Evolutionary conservation across 179 eudicot genomes (phyloP).

Genomic region (Silene vulgaris): DNA sequence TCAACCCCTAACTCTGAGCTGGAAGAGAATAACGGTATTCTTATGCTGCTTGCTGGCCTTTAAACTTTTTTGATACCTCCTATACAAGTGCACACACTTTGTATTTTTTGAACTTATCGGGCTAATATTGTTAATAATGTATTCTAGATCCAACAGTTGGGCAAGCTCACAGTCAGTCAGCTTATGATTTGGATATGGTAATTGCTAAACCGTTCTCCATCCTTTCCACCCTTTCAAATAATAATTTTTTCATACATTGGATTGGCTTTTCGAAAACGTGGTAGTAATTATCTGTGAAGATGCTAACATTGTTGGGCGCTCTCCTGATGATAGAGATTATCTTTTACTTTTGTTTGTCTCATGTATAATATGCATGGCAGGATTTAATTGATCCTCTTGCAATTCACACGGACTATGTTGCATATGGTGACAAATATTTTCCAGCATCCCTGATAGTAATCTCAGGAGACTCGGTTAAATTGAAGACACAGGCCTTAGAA

Average conservation of each 20-base stretch:
- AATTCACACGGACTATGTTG: slow-evolving; percentile 56
- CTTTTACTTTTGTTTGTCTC: not conserved
- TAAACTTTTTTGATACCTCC: slow-evolving; percentile 5
- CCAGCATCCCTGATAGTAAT: slow-evolving; percentile 47
- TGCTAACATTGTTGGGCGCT: not conserved
- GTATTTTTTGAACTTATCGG: slow-evolving; percentile 13
- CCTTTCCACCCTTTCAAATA: not conserved
- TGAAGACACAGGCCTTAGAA: slow-evolving; percentile 31
- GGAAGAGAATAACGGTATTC: slow-evolving; percentile 35
- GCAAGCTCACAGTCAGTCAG: slow-evolving; percentile 20
- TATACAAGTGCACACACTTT: not conserved
- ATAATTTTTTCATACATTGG: not conserved
- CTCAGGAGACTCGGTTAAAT: slow-evolving; percentile 38
- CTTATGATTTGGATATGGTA: slow-evolving; percentile 26
- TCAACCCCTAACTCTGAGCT: slow-evolving; percentile 35
- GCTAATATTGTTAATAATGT: slow-evolving; percentile 17
- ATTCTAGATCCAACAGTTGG: slow-evolving; percentile 28
- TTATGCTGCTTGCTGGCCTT: not conserved
- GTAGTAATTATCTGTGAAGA: not conserved
- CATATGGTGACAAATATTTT: slow-evolving; percentile 38
- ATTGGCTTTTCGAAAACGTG: not conserved
- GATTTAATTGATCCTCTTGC: slow-evolving; percentile 29
- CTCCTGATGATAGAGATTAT: not conserved
- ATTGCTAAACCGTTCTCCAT: slow-evolving; percentile 12
- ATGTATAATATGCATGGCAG: slow-evolving; percentile 36